These are phyloP conservation scores for Tolypocladium guangdongense DNA, from an alignment of 2,329 filamentous ascomycete species.

Conservation along the genomic window DNA sequence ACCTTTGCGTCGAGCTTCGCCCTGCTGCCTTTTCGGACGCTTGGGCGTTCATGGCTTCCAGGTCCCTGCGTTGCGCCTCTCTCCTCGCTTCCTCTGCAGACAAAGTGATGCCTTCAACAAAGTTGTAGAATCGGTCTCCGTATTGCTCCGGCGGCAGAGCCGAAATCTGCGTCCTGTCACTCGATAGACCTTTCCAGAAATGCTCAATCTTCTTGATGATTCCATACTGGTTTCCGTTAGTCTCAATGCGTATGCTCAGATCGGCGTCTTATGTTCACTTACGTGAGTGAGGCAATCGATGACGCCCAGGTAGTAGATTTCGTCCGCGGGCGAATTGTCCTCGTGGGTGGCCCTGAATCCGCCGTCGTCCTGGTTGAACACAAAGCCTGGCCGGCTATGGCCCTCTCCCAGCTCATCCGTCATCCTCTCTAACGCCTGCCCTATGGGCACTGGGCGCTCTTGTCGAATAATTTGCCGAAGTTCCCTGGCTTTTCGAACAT, in stretches of 20 bases:
- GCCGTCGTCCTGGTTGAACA: constrained; percentile 91
- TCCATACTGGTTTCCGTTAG: constrained; percentile 56
- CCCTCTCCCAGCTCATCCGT: constrained; percentile 76
- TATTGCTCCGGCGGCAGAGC: constrained; percentile 85
- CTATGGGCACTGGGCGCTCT: constrained; percentile 89
- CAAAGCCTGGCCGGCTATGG: constrained; percentile 56
- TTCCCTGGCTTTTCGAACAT: constrained; percentile 79
- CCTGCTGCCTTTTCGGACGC: constrained; percentile 23
- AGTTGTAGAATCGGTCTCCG: constrained; percentile 86
- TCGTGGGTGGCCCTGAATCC: constrained; percentile 90
- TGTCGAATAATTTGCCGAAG: constrained; percentile 84
- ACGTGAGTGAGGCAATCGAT: constrained; percentile 97
- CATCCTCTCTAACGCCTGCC: constrained; percentile 73
- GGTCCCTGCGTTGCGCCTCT: constrained; percentile 49
- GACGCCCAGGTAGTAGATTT: constrained; percentile 96
- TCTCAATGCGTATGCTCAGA: constrained; percentile 14
- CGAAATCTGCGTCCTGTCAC: constrained; percentile 79
- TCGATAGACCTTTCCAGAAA: constrained; percentile 88
- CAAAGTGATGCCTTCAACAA: constrained; percentile 85
- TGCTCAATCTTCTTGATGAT: constrained; percentile 91
- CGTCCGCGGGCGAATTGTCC: constrained; percentile 70
- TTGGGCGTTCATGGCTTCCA: constrained; percentile 38
- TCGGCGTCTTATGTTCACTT: constrained; percentile 29
- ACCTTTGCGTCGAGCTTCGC: constrained; percentile 25
- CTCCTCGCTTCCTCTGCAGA: constrained; percentile 72